Evolutionary conservation across 352 stramenopile genomes (phyloP).

Genomic region (Thalassiosira livingstoniorum): DNA sequence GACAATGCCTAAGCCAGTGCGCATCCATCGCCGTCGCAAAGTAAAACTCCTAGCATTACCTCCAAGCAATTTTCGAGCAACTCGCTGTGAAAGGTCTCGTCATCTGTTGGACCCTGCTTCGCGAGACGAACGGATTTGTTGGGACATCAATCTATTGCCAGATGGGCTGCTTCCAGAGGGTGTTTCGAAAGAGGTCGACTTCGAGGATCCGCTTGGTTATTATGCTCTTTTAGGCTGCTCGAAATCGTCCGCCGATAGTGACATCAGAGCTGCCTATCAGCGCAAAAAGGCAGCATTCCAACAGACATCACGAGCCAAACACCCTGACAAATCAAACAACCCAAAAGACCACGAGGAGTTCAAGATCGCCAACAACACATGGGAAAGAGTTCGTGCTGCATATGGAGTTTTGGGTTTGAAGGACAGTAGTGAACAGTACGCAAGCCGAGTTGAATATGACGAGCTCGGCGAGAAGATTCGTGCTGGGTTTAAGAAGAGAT

Average conservation of each 20-base stretch:
- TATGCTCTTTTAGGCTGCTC: not conserved
- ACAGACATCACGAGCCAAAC: not conserved
- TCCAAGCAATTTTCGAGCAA: not conserved
- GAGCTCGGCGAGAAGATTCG: not conserved
- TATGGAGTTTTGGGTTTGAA: not conserved
- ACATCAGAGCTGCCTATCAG: not conserved
- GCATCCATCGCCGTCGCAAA: no score
- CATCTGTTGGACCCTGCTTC: not conserved
- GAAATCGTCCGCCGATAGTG: not conserved
- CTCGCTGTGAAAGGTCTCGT: not conserved
- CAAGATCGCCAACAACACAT: not conserved
- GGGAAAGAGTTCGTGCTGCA: not conserved
- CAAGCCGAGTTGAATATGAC: not conserved
- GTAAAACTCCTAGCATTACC: not conserved
- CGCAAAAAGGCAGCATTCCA: not conserved
- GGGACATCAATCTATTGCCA: no score
- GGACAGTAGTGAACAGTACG: not conserved
- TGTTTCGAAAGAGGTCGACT: not conserved
- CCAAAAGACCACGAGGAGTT: not conserved
- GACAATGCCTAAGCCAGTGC: no score
- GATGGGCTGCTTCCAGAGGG: not conserved
- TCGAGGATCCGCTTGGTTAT: not conserved
- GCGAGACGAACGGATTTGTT: not conserved
- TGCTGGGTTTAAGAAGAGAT: not conserved
- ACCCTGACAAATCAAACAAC: slow-evolving; percentile 2